Conservation (phyloP, 768 basidiomycete genomes). For the Strobilomyces confusus region DNA sequence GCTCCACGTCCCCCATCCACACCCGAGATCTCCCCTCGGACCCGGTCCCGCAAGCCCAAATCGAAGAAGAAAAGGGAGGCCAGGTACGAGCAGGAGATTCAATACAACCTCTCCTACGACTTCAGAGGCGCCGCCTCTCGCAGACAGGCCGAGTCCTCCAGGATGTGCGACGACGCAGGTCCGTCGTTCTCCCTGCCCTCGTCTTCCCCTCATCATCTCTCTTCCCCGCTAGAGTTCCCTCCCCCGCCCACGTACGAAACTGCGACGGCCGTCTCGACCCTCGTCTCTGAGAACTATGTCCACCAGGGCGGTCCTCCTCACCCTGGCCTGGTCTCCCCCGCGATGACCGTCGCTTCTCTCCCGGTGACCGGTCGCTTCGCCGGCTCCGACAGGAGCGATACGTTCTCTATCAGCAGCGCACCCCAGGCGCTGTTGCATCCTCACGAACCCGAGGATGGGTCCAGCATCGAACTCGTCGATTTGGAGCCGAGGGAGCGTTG, state of each 20-base stretch:
- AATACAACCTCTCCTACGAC: slow-evolving; percentile 29
- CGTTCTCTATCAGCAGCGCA: slow-evolving; percentile 17
- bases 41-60: slow-evolving; percentile 33
- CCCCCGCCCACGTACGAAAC: slow-evolving; percentile 75
- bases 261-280: slow-evolving; percentile 40
- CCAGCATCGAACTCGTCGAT: slow-evolving; percentile 51
- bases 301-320: slow-evolving; percentile 25
- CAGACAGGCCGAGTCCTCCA: slow-evolving; percentile 23
- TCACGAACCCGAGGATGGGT: slow-evolving; percentile 42
- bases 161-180: slow-evolving; percentile 33
- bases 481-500: slow-evolving; percentile 40
- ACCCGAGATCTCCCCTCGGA: slow-evolving; percentile 48
- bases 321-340: slow-evolving; percentile 23
- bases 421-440: slow-evolving; percentile 15
- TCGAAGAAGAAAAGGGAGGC: slow-evolving; percentile 43
- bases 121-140: slow-evolving; percentile 31
- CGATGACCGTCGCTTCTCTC: slow-evolving; percentile 24
- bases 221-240: slow-evolving; percentile 51
- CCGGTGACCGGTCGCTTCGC: slow-evolving; percentile 10
- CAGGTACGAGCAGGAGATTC: slow-evolving; percentile 42
- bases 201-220: slow-evolving; percentile 2
- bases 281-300: slow-evolving; percentile 40
- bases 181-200: slow-evolving; percentile 4
- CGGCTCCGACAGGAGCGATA: slow-evolving; percentile 24
- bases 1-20: slow-evolving; percentile 48